phyloP scores from a whole-genome alignment of 148 eudicot species.

The Rhododendron henanense region DNA sequence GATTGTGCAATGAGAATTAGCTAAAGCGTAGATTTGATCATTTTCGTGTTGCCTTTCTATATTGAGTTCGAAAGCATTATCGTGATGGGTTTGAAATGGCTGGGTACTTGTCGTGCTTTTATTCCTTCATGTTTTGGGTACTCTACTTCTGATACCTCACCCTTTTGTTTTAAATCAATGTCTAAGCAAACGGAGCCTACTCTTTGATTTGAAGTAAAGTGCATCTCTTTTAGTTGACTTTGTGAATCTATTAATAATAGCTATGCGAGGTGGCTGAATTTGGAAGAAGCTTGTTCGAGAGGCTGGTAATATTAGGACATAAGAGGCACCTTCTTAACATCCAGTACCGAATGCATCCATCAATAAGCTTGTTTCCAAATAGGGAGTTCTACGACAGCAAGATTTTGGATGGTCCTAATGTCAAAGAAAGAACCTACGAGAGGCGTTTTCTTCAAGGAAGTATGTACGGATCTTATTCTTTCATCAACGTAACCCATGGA shows the following conservation, averaged over 20 bases:
- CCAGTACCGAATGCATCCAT: slow-evolving; percentile 66
- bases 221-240: background rate
- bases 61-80: background rate
- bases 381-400: slow-evolving; percentile 20
- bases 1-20: background rate
- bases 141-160: background rate
- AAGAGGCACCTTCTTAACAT: slow-evolving; percentile 42
- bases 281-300: slow-evolving; percentile 60
- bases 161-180: background rate
- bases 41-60: background rate
- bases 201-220: background rate
- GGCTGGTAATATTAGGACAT: slow-evolving; percentile 37
- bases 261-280: slow-evolving; percentile 34
- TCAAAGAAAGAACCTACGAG: slow-evolving; percentile 7
- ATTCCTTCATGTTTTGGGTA: background rate
- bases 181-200: background rate
- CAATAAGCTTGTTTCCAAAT: slow-evolving; percentile 51
- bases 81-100: background rate
- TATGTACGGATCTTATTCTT: slow-evolving; percentile 30
- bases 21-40: background rate
- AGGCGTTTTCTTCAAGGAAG: slow-evolving; percentile 17
- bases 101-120: background rate
- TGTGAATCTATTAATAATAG: slow-evolving; percentile 12
- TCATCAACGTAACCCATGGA: slow-evolving; percentile 38
- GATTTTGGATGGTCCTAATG: slow-evolving; percentile 26